These are phyloP conservation scores for Sarcocystis neurona DNA, from an alignment of 169 alveolate genomes.

Conservation along the genomic window DNA sequence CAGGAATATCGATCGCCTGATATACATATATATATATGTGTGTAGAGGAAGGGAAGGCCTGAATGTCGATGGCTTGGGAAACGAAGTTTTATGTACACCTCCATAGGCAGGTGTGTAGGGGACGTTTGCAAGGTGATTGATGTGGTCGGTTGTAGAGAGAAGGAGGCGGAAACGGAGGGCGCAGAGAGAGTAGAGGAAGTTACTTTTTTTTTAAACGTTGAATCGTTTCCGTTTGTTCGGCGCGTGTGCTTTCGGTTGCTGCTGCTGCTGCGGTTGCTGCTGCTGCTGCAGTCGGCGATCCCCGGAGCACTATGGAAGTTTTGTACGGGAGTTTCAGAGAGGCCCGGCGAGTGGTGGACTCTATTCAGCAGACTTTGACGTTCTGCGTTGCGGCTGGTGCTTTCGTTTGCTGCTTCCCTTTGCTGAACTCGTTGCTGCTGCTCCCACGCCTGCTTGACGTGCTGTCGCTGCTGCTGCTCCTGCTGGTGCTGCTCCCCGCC, in stretches of 20 bases:
- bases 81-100: too few relatives aligned
- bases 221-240: neutral
- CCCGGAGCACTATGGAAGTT: slow-evolving; percentile 18
- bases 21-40: neutral
- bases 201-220: too few relatives aligned
- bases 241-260: neutral
- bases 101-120: too few relatives aligned
- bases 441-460: slow-evolving; percentile 1
- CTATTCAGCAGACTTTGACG: slow-evolving; percentile 28
- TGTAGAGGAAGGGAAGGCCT: neutral
- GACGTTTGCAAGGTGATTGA: too few relatives aligned
- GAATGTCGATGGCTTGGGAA: neutral
- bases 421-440: neutral
- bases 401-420: neutral
- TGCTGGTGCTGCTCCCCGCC: neutral
- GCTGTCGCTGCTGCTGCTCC: neutral
- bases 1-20: neutral
- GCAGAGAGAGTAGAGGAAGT: too few relatives aligned
- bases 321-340: slow-evolving; percentile 44
- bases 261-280: neutral
- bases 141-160: too few relatives aligned
- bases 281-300: slow-evolving; percentile 1
- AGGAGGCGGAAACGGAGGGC: too few relatives aligned
- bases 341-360: slow-evolving; percentile 37
- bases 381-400: neutral